Evolutionary conservation across 768 basidiomycete genomes (phyloP).

Genomic region (Tulasnella sp.): DNA sequence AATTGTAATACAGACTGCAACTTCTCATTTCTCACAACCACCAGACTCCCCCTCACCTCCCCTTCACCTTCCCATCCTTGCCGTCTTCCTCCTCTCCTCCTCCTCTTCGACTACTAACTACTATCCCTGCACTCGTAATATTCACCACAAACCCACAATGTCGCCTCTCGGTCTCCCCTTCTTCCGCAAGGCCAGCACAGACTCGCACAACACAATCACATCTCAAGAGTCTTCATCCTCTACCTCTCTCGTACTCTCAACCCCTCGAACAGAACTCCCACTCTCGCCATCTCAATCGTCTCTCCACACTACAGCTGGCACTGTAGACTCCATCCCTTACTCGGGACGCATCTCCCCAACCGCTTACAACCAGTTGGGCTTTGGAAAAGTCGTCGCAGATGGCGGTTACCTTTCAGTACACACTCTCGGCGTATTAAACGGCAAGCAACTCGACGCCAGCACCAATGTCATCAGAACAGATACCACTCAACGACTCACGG

Average conservation of each 20-base stretch:
- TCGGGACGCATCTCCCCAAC: constrained; percentile 12
- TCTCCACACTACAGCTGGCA: constrained; percentile 14
- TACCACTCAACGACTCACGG: constrained; percentile 21
- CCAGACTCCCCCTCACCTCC: neutral
- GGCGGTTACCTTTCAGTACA: constrained; percentile 17
- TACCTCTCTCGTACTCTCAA: neutral
- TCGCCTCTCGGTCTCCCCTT: neutral
- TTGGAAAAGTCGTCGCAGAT: constrained; percentile 17
- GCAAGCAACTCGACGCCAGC: constrained; percentile 17
- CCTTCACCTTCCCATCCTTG: neutral
- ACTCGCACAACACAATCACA: neutral
- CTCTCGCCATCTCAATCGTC: constrained; percentile 11
- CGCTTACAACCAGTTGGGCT: constrained; percentile 6
- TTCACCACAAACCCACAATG: neutral
- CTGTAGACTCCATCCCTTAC: constrained; percentile 18
- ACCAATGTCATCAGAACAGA: constrained; percentile 21
- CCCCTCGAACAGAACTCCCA: constrained; percentile 1
- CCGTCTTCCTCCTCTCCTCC: neutral
- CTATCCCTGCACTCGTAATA: constrained; percentile 7
- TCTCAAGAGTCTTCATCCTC: neutral
- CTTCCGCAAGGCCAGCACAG: constrained; percentile 19
- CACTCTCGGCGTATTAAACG: constrained; percentile 15
- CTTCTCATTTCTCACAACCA: neutral
- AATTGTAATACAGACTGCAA: neutral
- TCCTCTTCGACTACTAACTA: constrained; percentile 5